Base-by-base conservation (phyloP, 768 basidiomycete genomes). In the Kwoniella europaea region DNA sequence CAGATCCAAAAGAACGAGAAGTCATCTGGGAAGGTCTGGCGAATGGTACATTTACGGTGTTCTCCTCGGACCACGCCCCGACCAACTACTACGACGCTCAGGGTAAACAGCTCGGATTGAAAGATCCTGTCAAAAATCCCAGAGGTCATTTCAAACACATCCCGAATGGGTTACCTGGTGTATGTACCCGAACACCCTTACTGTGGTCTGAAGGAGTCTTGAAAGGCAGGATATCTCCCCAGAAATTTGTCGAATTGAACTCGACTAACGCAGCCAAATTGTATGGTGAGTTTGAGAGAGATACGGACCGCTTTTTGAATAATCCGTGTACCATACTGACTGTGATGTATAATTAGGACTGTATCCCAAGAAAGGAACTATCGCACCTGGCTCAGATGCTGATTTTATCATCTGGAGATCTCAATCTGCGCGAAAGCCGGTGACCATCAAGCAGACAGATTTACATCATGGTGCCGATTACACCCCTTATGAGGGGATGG, bases 401-500 rank as follows among this genome's bases (percentile, higher is more conserved):
- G 83, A 84, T 60, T 60, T 84, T 9, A 69, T 81, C 44, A 79
- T 84, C 71, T 84, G 82, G 83, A 41, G 68, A n/a, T 29, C 68
- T 20, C 56, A 53, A 12, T 10, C 10, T n/a, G 63, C 41, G n/a
- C 41, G 61, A 12, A 46, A 24, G 50, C 41, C 65, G 0, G 42
- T 68, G 60, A 63, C 52, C 22, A 68, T 62, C 59, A 62, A 50
- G 61, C 67, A 68, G 50, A 54, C 43, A 10, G 46, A 68, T 5
- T 53, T 69, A 42, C 68, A 69, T 55, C 62, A 69, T 57, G 62
- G 54, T 20, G 63, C 54, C 20, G 68, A 69, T 44, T 69, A 85
- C 72, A 84, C 84, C 3, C 84, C 84, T 1, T 85, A 78, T 68
- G 84, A 85, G 67, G 84, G 82, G 9, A 76, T 83, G 59, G 67